phyloP scores from a whole-genome alignment of 345 rosid genomes.

The Trapa bicornis region DNA sequence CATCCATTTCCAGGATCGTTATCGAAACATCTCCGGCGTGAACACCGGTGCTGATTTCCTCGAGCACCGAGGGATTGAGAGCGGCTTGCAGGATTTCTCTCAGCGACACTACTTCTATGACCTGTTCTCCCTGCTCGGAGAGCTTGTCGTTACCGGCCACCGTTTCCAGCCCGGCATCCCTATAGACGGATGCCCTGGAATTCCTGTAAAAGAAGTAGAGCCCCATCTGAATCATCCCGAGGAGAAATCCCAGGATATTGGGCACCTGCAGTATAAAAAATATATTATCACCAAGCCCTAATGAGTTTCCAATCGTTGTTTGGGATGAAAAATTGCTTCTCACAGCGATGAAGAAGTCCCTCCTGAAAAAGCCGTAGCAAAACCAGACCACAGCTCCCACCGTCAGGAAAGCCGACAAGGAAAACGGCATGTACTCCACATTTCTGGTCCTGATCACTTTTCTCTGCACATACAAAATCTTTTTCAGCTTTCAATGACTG shows the following conservation, averaged over 20 bases:
- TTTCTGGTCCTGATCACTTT: slow-evolving; percentile 75
- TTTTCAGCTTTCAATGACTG: too few species aligned
- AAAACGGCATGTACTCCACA: slow-evolving; percentile 73
- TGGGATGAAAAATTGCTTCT: slow-evolving; percentile 9
- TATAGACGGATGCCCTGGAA: slow-evolving; percentile 16
- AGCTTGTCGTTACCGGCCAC: slow-evolving; percentile 18
- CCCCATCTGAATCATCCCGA: slow-evolving; percentile 62
- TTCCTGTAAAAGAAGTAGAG: slow-evolving; percentile 63
- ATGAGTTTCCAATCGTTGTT: not conserved
- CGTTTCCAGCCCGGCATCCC: not conserved
- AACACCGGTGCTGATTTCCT: not conserved
- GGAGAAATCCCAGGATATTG: slow-evolving; percentile 60
- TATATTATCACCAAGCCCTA: too few species aligned
- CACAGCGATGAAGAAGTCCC: slow-evolving; percentile 64
- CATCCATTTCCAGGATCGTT: too few species aligned
- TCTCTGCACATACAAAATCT: slow-evolving; percentile 28
- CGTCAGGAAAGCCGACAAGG: slow-evolving; percentile 66
- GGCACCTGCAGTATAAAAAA: slow-evolving; percentile 37
- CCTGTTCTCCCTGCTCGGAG: slow-evolving; percentile 37
- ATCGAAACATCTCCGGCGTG: not conserved
- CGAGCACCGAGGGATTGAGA: not conserved
- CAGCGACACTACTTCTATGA: slow-evolving; percentile 8
- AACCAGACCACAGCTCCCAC: slow-evolving; percentile 85
- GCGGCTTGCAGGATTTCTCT: not conserved
- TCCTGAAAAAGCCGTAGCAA: slow-evolving; percentile 55